Evolutionary conservation across 148 eudicot genomes (phyloP), one percentile per base, ranked within the genome.

Genomic region (Selenicereus undatus): DNA sequence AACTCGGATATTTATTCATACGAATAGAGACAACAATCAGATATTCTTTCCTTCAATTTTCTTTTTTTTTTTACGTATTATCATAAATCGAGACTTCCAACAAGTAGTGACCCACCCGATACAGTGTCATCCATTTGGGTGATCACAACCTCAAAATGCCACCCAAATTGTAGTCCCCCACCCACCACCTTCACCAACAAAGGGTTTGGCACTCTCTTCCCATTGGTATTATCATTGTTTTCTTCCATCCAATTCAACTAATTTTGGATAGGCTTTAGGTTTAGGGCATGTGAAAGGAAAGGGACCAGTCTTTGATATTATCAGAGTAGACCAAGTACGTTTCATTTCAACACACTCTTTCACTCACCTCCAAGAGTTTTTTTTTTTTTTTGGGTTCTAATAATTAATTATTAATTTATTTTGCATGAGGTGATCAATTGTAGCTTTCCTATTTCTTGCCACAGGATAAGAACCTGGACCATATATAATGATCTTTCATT

Each of bases 261-360:
- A 16, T 74, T 22, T 16, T 22, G 16, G 27, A 14, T 48, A 26
- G 22, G 13, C 10, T 51, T 71, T 71, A 48, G 70, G 62, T 29
- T 39, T 42, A 80, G 78, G 85, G 70, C 81, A 83, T 83, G 85
- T 83, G 85, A 78, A 74, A 24, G 29, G 85, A 83, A 74, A 58
- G 29, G 11, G 85, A 83, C 85, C 50, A 64, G 43, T 78, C 85
- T 74, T 22, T 29, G 32, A 66, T 27, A 27, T 66, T 27, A 66
- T 42, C 22, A 32, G 48, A 32, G 48, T 74, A 74, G 12, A 24
- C 65, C 78, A 73, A 64, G 29, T 45, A 73, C 78, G 73, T 73
- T 48, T 78, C 81, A 78, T 73, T 45, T 78, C 84, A 9, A 39
- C 78, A 17, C n/a, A n/a, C n/a, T 82, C 80, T 51, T 58, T 76